Conservation (phyloP, 441 rosid species). For the Hypseocharis bilobata region DNA sequence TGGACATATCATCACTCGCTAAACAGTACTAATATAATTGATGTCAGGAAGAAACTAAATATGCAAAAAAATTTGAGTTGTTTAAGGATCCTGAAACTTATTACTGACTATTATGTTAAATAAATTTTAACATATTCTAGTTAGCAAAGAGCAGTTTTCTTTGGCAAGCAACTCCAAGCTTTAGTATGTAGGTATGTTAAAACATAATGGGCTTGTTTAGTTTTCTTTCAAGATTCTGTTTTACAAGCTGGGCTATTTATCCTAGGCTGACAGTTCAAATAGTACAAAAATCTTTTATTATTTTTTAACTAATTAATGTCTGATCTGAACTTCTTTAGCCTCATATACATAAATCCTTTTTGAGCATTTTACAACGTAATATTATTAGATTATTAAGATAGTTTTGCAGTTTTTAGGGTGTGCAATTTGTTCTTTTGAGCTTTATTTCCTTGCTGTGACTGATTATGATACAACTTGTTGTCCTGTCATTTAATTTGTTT, state of each 20-base stretch:
- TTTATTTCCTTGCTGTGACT: neutral
- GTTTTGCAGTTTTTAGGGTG: neutral
- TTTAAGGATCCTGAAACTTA: neutral
- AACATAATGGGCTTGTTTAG: neutral
- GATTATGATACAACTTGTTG: too few species aligned
- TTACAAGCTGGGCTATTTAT: neutral
- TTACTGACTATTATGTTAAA: neutral
- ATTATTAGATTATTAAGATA: neutral
- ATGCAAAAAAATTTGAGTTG: neutral
- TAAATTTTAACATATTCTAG: too few species aligned
- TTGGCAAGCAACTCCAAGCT: neutral
- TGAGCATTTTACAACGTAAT: neutral
- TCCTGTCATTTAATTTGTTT: too few species aligned
- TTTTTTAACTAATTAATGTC: too few species aligned
- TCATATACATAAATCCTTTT: neutral
- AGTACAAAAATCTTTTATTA: too few species aligned
- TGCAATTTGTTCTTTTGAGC: neutral
- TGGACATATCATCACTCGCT: neutral
- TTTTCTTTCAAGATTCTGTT: neutral
- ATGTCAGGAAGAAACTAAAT: neutral
- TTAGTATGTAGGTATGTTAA: too few species aligned
- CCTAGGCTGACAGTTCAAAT: too few species aligned
- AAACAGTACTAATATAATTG: neutral
- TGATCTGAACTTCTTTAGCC: neutral
- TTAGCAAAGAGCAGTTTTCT: neutral